Conservation (phyloP, 139 green algal species). For the Auxenochlorella pyrenoidosa region DNA sequence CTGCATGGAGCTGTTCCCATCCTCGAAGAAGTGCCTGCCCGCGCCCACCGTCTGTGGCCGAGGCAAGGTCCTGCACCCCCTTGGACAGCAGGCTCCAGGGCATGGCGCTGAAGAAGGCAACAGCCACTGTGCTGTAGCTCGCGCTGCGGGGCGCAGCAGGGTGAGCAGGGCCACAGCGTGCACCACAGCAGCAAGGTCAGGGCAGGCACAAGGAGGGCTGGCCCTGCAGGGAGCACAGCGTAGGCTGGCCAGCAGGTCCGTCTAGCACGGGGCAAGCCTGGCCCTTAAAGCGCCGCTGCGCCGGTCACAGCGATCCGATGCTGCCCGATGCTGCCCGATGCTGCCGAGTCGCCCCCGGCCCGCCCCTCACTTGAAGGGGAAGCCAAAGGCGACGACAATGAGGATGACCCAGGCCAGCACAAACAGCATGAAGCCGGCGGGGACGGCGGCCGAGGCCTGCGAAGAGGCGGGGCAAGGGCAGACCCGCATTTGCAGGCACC, state of each 20-base stretch:
- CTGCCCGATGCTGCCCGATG: too few species aligned
- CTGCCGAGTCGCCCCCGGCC: too few species aligned
- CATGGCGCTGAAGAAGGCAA: constrained; percentile 66
- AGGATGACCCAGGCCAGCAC: constrained; percentile 71
- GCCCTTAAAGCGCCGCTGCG: not conserved
- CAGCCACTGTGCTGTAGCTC: not conserved
- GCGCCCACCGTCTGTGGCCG: constrained; percentile 38
- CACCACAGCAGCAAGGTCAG: too few species aligned
- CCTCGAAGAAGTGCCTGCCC: too few species aligned
- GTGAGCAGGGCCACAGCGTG: too few species aligned
- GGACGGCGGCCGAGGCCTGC: constrained; percentile 55
- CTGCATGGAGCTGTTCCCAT: too few species aligned
- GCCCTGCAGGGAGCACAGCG: too few species aligned
- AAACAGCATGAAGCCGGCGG: constrained; percentile 76
- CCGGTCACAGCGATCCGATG: not conserved
- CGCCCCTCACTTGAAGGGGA: constrained; percentile 49
- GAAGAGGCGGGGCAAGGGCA: not conserved
- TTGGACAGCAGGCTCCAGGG: constrained; percentile 86
- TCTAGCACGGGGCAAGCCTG: too few species aligned
- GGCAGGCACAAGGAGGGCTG: too few species aligned
- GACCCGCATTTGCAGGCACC: not conserved
- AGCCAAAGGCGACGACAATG: constrained; percentile 58
- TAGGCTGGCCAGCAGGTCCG: too few species aligned
- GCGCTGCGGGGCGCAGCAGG: not conserved
- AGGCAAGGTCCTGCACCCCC: constrained; percentile 72